Evolutionary conservation across 352 stramenopile species (phyloP), one percentile per base, ranked within the genome.

Genomic region (Plasmopara viticola): DNA sequence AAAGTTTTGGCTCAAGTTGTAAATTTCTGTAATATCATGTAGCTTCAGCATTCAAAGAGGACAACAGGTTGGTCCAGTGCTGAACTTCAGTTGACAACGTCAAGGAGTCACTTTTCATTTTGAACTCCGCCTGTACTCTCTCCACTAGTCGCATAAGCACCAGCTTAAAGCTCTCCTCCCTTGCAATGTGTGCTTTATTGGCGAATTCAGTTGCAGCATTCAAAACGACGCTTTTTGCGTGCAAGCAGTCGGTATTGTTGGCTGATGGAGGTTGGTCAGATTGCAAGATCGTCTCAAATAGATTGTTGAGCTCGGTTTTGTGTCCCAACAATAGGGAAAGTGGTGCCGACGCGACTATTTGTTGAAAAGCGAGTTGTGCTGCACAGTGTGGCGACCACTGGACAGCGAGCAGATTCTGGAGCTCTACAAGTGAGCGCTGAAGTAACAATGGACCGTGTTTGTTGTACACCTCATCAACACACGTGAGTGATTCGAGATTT

Each of bases 331-430:
- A 29, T 14, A 60, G 34, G 20, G 34, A 9, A 37, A 60, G 7
- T 5, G 56, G 53, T 28, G 61, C 54, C 14, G 50, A 50, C 6
- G 35, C 35, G 40, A 79, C 53, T 40, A 70, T 17, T 17, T 72
- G 58, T 41, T 74, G 62, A 12, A 74, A 35, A 9, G 58, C 44
- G 28, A 74, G 45, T 29, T 80, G 74, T 8, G 64, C 48, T 1
- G 48, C n/a, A 29, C 61, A 51, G 4, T 53, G 12, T 4, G 34
- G 42, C 8, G 62, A 70, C 74, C 74, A 86, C 38, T 79, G 72
- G 0, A 74, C 53, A 7, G 41, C 54, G 20, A 70, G 57, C 35
- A 68, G 64, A 13, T 14, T 42, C 7, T 53, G 41, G 8, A 79
- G 55, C 13, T 64, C 56, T 3, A 20, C 42, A 0, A 61, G n/a